Conservation (phyloP, 306 rosid species). For the Macrotyloma uniflorum region DNA sequence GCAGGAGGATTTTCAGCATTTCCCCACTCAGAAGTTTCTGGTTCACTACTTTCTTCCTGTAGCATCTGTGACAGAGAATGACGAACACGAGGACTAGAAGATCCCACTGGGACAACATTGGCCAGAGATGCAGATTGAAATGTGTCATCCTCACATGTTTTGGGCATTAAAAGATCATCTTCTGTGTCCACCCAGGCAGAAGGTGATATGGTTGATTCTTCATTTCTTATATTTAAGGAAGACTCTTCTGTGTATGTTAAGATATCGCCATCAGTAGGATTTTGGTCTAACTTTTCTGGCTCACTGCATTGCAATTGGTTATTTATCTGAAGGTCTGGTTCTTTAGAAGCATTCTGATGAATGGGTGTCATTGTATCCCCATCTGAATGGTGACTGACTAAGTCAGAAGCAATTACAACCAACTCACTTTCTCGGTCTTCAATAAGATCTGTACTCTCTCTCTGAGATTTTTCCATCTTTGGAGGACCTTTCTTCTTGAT, state of each 20-base stretch:
- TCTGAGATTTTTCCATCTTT: slow-evolving; percentile 52
- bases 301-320: slow-evolving; percentile 49
- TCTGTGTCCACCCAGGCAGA: slow-evolving; percentile 91
- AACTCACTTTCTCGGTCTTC: slow-evolving; percentile 58
- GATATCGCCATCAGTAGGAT: slow-evolving; percentile 46
- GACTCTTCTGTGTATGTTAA: slow-evolving; percentile 54
- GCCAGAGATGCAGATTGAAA: slow-evolving; percentile 56
- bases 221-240: slow-evolving; percentile 52
- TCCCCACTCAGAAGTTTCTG: slow-evolving; percentile 86
- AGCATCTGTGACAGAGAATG: slow-evolving; percentile 98
- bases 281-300: slow-evolving; percentile 50
- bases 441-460: slow-evolving; percentile 49
- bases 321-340: slow-evolving; percentile 55
- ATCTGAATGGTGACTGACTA: slow-evolving; percentile 60
- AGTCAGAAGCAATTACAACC: slow-evolving; percentile 55
- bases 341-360: slow-evolving; percentile 51
- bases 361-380: slow-evolving; percentile 43
- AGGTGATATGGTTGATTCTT: slow-evolving; percentile 79
- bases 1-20: slow-evolving; percentile 91
- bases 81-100: slow-evolving; percentile 79
- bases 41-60: slow-evolving; percentile 91
- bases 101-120: slow-evolving; percentile 52
- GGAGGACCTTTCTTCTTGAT: slow-evolving; percentile 66
- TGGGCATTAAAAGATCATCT: slow-evolving; percentile 67
- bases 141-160: slow-evolving; percentile 50